Percentiles rank a stretch among this genome's conserved stretches.
Evolutionary conservation across 345 rosid species (phyloP).

Genomic region (Euphorbia lathyris): DNA sequence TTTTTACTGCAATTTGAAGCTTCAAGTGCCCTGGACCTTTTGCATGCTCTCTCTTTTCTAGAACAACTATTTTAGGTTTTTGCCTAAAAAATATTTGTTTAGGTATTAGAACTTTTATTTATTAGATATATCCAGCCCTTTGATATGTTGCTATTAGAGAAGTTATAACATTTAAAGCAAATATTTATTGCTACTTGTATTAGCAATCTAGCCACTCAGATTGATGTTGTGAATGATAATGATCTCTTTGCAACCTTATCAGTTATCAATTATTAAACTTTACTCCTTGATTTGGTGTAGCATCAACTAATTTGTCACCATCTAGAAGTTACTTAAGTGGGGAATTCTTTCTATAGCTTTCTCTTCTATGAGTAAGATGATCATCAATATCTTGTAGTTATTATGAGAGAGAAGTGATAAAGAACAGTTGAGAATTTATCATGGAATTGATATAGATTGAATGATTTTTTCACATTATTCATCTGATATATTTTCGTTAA

Average conservation of each 20-base stretch:
- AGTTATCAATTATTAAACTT: neutral
- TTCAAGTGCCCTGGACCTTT: neutral
- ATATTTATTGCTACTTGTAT: neutral
- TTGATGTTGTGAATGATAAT: neutral
- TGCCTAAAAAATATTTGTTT: neutral
- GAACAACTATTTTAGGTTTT: neutral
- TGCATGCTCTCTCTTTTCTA: neutral
- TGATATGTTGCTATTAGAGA: neutral
- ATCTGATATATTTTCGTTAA: too few relatives aligned
- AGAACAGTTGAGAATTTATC: too few relatives aligned
- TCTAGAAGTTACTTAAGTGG: neutral
- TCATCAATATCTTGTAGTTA: neutral
- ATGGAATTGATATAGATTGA: neutral
- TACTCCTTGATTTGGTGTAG: neutral
- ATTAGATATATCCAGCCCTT: neutral
- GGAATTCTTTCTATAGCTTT: neutral
- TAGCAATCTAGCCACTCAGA: neutral
- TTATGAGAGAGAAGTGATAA: neutral
- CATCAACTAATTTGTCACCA: neutral
- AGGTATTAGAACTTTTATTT: constrained; percentile 2
- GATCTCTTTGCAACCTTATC: neutral
- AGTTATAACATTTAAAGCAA: neutral
- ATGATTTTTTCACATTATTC: neutral
- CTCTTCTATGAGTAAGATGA: neutral
- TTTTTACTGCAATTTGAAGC: neutral